Conservation (phyloP, 257 asterid genomes). For the Voacanga thouarsii region DNA sequence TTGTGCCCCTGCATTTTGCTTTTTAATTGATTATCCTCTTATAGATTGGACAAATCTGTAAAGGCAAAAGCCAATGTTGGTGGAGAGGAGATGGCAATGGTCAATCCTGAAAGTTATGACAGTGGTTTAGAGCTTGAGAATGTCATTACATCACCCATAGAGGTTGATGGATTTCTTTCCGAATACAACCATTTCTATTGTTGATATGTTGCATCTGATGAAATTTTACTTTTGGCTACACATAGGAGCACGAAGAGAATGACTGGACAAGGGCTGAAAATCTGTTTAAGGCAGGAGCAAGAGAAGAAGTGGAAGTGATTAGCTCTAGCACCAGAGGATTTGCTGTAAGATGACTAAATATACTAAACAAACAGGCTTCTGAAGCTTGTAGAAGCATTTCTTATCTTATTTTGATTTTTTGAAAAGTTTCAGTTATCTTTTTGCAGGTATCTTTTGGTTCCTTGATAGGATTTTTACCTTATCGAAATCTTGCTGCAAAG, state of each 20-base stretch:
- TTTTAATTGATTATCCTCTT: slow-evolving; percentile 27
- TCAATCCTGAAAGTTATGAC: slow-evolving; percentile 33
- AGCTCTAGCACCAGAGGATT: slow-evolving; percentile 88
- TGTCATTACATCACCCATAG: slow-evolving; percentile 44
- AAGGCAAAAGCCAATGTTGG: slow-evolving; percentile 37
- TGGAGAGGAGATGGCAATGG: slow-evolving; percentile 31
- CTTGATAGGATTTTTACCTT: slow-evolving; percentile 86
- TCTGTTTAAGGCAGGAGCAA: slow-evolving; percentile 59
- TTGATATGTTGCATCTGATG: slow-evolving; percentile 8
- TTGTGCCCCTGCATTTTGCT: slow-evolving; percentile 4
- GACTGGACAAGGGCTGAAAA: slow-evolving; percentile 85
- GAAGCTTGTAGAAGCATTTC: background rate
- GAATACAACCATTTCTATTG: background rate
- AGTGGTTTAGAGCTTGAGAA: slow-evolving; percentile 51
- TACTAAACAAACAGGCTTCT: slow-evolving; percentile 3
- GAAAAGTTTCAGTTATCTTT: slow-evolving; percentile 18
- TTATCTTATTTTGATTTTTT: slow-evolving; percentile 12
- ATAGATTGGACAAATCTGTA: slow-evolving; percentile 58
- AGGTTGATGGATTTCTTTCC: slow-evolving; percentile 42
- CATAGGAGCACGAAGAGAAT: slow-evolving; percentile 63
- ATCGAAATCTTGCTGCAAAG: slow-evolving; percentile 84
- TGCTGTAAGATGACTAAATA: slow-evolving; percentile 55
- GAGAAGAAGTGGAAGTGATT: slow-evolving; percentile 72
- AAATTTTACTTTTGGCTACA: slow-evolving; percentile 28
- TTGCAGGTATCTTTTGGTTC: slow-evolving; percentile 84